These are phyloP conservation scores for Umbelopsis sp. DNA, from an alignment of 192 early-diverging fungal genomes.

Conservation along the genomic window DNA sequence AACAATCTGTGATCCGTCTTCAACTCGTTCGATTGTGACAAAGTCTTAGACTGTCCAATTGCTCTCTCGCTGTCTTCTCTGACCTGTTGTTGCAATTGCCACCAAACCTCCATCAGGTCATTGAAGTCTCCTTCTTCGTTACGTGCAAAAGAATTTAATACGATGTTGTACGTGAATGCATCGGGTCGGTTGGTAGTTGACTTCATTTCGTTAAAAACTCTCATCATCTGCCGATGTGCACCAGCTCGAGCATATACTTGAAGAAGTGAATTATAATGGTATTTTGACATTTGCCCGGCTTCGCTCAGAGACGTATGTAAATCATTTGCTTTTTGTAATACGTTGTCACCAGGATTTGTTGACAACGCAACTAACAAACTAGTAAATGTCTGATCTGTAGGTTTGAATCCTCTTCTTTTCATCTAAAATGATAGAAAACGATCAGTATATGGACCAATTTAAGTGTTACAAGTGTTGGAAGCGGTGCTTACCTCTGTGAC, in stretches of 20 bases:
- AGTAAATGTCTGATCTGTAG: slow-evolving; percentile 33
- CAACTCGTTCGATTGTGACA: background rate
- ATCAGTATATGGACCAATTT: background rate
- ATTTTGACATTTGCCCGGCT: background rate
- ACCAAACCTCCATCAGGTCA: background rate
- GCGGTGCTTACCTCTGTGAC: slow-evolving; percentile 18
- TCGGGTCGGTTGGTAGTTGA: slow-evolving; percentile 1
- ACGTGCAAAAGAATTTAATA: slow-evolving; percentile 22
- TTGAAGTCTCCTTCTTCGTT: background rate
- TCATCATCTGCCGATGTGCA: background rate
- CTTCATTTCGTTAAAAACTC: background rate
- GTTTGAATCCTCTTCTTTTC: slow-evolving; percentile 31
- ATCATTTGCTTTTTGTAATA: slow-evolving; percentile 1
- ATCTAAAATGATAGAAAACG: slow-evolving; percentile 24
- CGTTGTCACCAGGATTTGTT: slow-evolving; percentile 1
- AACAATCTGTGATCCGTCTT: background rate
- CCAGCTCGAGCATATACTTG: slow-evolving; percentile 23
- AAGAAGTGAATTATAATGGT: slow-evolving; percentile 25
- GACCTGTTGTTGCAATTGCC: background rate
- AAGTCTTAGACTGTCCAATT: background rate
- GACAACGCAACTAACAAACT: slow-evolving; percentile 31
- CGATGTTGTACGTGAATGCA: slow-evolving; percentile 22
- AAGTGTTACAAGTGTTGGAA: background rate
- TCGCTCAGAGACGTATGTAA: slow-evolving; percentile 2
- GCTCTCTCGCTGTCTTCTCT: background rate